Conservation (phyloP, 2,329 filamentous ascomycete species). For the Paraphaeosphaeria minitans region DNA sequence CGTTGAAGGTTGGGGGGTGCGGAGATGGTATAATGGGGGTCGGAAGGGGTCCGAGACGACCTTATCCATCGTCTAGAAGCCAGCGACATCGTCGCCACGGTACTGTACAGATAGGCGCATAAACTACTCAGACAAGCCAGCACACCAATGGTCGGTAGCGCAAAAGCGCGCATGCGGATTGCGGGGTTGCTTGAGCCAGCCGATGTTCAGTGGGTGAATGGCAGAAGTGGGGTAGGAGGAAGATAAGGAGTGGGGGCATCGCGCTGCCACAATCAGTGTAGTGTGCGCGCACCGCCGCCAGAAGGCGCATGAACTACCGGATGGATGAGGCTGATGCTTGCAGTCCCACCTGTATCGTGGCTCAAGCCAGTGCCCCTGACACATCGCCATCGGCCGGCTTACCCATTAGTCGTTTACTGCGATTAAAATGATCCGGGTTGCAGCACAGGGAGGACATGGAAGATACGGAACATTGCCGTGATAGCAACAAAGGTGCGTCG, state of each 20-base stretch:
- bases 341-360: neutral
- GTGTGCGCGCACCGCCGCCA: constrained; percentile 6
- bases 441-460: neutral
- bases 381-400: constrained; percentile 10
- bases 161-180: neutral
- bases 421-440: neutral
- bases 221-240: constrained; percentile 11
- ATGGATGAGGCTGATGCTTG: neutral
- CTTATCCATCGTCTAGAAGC: neutral
- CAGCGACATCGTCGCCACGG: constrained; percentile 11
- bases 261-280: constrained; percentile 2
- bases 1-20: constrained; percentile 39
- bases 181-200: constrained; percentile 11
- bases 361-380: neutral
- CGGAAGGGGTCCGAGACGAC: neutral
- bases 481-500: neutral
- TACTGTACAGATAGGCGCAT: constrained; percentile 6
- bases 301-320: neutral
- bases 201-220: neutral
- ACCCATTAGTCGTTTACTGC: neutral
- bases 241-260: constrained; percentile 15
- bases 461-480: neutral
- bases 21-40: constrained; percentile 35
- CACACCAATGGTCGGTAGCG: neutral
- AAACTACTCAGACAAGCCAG: constrained; percentile 1